These are phyloP conservation scores for Larix sibirica DNA, from an alignment of 83 land plant genomes.

Conservation along the genomic window DNA sequence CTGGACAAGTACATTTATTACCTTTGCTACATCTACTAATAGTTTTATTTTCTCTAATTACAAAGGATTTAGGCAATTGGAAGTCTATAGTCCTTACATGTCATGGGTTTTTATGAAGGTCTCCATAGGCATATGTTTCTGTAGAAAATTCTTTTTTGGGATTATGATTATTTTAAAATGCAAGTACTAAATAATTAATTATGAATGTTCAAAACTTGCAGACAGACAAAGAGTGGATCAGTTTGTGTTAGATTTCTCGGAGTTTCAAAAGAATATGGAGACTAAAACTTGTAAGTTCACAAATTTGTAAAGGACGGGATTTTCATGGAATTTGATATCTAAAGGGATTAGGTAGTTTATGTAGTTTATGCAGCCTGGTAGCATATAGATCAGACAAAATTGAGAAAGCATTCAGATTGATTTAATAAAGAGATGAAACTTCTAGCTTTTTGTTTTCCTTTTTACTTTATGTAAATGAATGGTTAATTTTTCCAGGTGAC, in stretches of 20 bases:
- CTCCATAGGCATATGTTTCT: background rate
- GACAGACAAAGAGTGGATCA: conserved; percentile 5
- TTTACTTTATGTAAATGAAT: background rate
- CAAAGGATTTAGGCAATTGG: background rate
- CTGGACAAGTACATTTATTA: conserved; percentile 8
- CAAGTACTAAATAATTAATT: background rate
- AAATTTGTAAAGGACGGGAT: background rate
- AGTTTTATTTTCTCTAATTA: background rate
- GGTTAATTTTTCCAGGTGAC: background rate
- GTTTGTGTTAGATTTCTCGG: conserved; percentile 13
- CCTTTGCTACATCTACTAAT: background rate
- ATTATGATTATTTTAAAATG: background rate
- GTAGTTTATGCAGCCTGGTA: background rate
- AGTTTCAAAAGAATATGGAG: background rate
- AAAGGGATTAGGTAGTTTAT: background rate
- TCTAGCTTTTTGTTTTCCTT: background rate
- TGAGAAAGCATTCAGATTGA: background rate
- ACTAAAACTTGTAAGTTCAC: conserved; percentile 2
- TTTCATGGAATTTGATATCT: background rate
- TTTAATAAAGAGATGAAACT: background rate
- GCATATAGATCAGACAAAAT: background rate
- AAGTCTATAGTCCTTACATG: background rate
- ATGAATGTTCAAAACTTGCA: conserved; percentile 5
- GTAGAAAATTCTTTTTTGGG: background rate
- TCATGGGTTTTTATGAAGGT: conserved; percentile 9